Evolutionary conservation across 192 early-diverging fungal species (phyloP).

Genomic region (Umbelopsis isabellina): DNA sequence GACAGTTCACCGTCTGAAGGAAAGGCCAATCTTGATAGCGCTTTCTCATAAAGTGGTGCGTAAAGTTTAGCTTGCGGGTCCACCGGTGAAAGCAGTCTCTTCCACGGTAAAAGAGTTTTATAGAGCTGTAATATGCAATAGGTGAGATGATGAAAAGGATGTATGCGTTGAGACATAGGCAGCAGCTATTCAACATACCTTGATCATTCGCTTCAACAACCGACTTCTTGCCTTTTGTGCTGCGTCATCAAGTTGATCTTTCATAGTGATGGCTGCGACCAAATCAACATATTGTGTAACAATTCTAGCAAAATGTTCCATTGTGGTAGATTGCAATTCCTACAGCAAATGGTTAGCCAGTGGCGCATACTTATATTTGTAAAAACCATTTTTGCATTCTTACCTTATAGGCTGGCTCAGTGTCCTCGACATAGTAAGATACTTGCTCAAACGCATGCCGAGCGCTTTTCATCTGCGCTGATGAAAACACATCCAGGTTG

Average conservation of each 20-base stretch:
- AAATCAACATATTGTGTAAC: conserved; percentile 31
- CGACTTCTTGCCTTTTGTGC: conserved; percentile 24
- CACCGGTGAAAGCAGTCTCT: neutral
- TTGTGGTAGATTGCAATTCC: conserved; percentile 4
- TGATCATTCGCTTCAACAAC: conserved; percentile 35
- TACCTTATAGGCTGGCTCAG: conserved; percentile 34
- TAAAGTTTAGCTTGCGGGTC: neutral
- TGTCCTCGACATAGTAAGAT: conserved; percentile 39
- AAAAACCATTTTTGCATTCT: neutral
- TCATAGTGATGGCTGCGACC: conserved; percentile 2
- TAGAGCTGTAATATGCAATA: conserved; percentile 1
- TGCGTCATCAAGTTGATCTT: neutral
- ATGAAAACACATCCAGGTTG: conserved; percentile 29
- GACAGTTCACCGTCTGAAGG: neutral
- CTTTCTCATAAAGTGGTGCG: neutral
- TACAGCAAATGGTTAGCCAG: conserved; percentile 7
- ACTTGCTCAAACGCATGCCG: conserved; percentile 37
- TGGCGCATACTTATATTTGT: neutral
- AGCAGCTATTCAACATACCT: neutral
- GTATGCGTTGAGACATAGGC: too few species aligned
- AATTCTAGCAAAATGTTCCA: conserved; percentile 21
- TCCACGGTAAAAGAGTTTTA: conserved; percentile 17
- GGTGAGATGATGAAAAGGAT: neutral
- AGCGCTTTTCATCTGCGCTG: conserved; percentile 28
- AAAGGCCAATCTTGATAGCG: neutral